These are phyloP conservation scores for Echinosophora koreensis DNA, from an alignment of 306 rosid genomes.

Conservation along the genomic window DNA sequence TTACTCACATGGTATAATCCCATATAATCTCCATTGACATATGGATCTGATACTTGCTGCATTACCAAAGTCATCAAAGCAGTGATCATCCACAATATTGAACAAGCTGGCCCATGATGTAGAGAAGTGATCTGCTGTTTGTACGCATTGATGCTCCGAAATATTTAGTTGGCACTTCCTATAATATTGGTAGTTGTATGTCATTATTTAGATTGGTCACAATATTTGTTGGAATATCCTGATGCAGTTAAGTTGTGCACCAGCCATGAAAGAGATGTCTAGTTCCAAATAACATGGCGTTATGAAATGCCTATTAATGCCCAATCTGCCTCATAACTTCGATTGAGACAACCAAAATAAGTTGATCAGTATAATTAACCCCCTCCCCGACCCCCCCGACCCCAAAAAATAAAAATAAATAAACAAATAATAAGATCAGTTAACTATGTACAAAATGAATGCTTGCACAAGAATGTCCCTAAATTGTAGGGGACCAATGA, in stretches of 20 bases:
- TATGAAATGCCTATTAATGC: slow-evolving; percentile 40
- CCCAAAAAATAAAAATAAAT: too few species aligned
- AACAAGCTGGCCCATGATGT: too few species aligned
- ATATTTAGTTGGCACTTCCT: background rate
- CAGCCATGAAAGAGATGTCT: slow-evolving; percentile 41
- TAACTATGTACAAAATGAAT: background rate
- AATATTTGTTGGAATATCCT: slow-evolving; percentile 41
- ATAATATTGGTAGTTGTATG: slow-evolving; percentile 26
- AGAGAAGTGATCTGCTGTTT: too few species aligned
- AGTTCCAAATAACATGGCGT: slow-evolving; percentile 42
- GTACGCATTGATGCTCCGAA: too few species aligned
- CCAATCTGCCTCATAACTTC: slow-evolving; percentile 23
- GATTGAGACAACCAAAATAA: too few species aligned
- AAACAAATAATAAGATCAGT: background rate
- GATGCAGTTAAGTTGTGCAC: slow-evolving; percentile 38
- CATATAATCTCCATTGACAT: too few species aligned
- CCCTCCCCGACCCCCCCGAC: too few species aligned
- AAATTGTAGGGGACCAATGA: slow-evolving; percentile 31
- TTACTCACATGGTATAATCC: slow-evolving; percentile 45
- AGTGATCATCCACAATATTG: too few species aligned
- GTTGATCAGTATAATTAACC: too few species aligned
- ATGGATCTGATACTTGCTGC: too few species aligned
- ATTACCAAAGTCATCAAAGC: too few species aligned
- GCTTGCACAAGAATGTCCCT: slow-evolving; percentile 21
- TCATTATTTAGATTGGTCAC: slow-evolving; percentile 36